These are phyloP conservation scores for Vinca minor DNA, from an alignment of 257 asterid genomes.

Conservation along the genomic window DNA sequence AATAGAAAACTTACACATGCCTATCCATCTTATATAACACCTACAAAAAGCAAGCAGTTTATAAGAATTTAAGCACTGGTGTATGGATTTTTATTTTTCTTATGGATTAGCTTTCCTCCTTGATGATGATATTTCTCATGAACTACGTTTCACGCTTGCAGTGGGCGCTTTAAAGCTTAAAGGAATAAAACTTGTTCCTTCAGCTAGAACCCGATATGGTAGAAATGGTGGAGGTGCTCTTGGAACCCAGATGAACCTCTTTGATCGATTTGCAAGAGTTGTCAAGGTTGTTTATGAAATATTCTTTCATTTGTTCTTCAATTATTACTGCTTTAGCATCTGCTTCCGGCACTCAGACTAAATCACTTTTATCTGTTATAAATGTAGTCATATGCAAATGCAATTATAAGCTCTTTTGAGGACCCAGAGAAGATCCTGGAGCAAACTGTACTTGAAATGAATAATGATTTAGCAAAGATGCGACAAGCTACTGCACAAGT, in stretches of 20 bases:
- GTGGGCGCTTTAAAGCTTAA: constrained; percentile 51
- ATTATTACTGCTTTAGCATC: constrained; percentile 14
- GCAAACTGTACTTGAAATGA: constrained; percentile 90
- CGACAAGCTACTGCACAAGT: constrained; percentile 99
- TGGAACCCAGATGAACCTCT: constrained; percentile 74
- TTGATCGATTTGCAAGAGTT: constrained; percentile 93
- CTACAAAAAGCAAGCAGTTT: background rate
- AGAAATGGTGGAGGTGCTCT: constrained; percentile 63
- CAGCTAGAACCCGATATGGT: constrained; percentile 36
- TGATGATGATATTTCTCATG: constrained; percentile 6
- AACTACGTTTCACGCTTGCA: constrained; percentile 20
- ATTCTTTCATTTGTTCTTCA: constrained; percentile 9
- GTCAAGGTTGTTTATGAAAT: constrained; percentile 53
- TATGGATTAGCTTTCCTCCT: background rate
- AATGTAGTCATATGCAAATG: constrained; percentile 83
- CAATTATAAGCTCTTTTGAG: constrained; percentile 73
- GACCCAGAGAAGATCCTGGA: constrained; percentile 98
- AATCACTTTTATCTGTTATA: constrained; percentile 8
- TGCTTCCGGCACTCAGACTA: constrained; percentile 11
- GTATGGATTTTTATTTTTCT: background rate
- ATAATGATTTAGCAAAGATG: constrained; percentile 77
- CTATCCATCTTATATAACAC: background rate
- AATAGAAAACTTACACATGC: background rate
- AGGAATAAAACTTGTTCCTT: constrained; percentile 40
- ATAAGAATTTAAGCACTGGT: background rate